These are phyloP conservation scores for Epichloe hybrida DNA, from an alignment of 2,329 filamentous ascomycete genomes.

Conservation along the genomic window DNA sequence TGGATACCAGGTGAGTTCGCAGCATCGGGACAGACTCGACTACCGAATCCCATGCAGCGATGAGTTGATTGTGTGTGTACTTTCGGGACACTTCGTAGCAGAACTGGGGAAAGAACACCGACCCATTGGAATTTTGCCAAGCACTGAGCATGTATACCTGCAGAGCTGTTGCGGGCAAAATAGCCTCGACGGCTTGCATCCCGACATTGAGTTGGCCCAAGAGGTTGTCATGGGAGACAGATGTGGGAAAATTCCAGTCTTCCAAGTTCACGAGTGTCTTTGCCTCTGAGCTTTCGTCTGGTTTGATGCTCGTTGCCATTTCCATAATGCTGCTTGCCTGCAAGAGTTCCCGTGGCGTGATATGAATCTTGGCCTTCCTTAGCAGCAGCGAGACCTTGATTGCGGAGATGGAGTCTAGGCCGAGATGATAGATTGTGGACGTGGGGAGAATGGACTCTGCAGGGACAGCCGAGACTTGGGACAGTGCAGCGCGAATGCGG, in stretches of 20 bases:
- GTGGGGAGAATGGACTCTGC: conserved; percentile 41
- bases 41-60: conserved; percentile 48
- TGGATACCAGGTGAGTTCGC: conserved; percentile 51
- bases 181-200: conserved; percentile 32
- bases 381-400: conserved; percentile 70
- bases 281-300: neutral
- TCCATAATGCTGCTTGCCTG: conserved; percentile 48
- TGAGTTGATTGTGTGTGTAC: conserved; percentile 27
- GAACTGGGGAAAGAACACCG: conserved; percentile 64
- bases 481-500: conserved; percentile 33
- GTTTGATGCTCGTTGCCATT: conserved; percentile 35
- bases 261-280: neutral
- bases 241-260: conserved; percentile 19
- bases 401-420: conserved; percentile 81
- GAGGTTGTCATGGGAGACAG: conserved; percentile 25
- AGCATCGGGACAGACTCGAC: conserved; percentile 47
- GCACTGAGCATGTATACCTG: conserved; percentile 69
- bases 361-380: conserved; percentile 43
- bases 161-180: conserved; percentile 60
- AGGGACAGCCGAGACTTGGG: conserved; percentile 47
- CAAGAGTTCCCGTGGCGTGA: conserved; percentile 61
- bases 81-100: conserved; percentile 36
- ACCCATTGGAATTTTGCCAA: conserved; percentile 56
- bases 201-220: conserved; percentile 28
- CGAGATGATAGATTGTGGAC: conserved; percentile 67